Evolutionary conservation across 768 basidiomycete species (phyloP).

Genomic region (Agaricus subrufescens): DNA sequence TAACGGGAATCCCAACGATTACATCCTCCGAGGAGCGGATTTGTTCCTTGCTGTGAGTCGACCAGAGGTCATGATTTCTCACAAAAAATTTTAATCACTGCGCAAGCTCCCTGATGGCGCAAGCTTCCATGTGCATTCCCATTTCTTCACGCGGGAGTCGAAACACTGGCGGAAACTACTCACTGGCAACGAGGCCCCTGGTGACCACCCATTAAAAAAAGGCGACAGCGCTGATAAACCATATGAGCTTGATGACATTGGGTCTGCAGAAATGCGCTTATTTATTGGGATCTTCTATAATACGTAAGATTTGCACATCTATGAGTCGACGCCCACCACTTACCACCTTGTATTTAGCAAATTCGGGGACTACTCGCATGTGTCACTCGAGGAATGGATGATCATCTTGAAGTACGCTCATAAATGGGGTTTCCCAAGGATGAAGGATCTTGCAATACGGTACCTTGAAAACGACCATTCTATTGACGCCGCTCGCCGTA

Average conservation of each 20-base stretch:
- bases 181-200: conserved; percentile 17
- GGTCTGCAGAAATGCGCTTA: conserved; percentile 44
- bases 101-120: conserved; percentile 34
- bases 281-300: conserved; percentile 65
- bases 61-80: neutral
- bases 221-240: conserved; percentile 30
- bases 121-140: conserved; percentile 46
- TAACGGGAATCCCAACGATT: neutral
- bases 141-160: conserved; percentile 52
- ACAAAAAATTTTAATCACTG: neutral
- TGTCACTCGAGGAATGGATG: conserved; percentile 48
- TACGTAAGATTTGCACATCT: conserved; percentile 31
- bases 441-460: conserved; percentile 52
- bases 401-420: conserved; percentile 53
- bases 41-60: conserved; percentile 19
- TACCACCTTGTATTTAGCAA: conserved; percentile 30
- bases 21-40: conserved; percentile 1
- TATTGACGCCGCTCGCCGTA: too few species aligned
- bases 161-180: conserved; percentile 34
- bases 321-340: neutral
- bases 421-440: conserved; percentile 51
- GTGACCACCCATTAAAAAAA: conserved; percentile 20
- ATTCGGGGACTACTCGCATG: conserved; percentile 52
- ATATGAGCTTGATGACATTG: conserved; percentile 32
- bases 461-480: neutral